These are phyloP conservation scores for Diatrype stigma DNA, from an alignment of 2,329 filamentous ascomycete genomes.

Conservation along the genomic window DNA sequence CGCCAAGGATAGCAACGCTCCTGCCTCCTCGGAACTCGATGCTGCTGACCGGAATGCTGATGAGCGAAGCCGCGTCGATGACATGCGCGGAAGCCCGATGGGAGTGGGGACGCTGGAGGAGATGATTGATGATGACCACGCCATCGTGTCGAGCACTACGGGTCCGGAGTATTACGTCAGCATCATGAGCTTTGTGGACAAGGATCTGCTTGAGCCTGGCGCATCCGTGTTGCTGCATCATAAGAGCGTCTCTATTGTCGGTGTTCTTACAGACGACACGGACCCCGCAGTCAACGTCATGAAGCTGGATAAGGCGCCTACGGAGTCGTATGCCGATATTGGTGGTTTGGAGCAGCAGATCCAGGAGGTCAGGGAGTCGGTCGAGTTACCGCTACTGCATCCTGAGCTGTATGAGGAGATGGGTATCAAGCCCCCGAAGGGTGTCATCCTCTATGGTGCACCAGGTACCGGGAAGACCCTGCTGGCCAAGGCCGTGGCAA, in stretches of 20 bases:
- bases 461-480: constrained; percentile 96
- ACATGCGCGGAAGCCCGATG: constrained; percentile 98
- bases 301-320: constrained; percentile 98
- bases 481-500: constrained; percentile 93
- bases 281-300: constrained; percentile 96
- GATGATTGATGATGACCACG: constrained; percentile 98
- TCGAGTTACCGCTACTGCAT: constrained; percentile 90
- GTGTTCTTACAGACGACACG: constrained; percentile 92
- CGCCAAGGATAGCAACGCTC: constrained; percentile 64
- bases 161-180: constrained; percentile 99
- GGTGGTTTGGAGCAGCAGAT: constrained; percentile 94
- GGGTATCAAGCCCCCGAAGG: constrained; percentile 99
- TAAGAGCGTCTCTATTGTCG: constrained; percentile 96
- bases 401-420: constrained; percentile 99
- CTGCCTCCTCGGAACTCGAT: constrained; percentile 65
- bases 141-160: constrained; percentile 95
- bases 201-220: constrained; percentile 93
- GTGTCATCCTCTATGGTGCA: constrained; percentile 96
- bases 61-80: constrained; percentile 89
- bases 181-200: constrained; percentile 99
- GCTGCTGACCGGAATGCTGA: constrained; percentile 84
- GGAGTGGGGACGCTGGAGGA: constrained; percentile 96
- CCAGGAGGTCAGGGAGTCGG: constrained; percentile 94
- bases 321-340: constrained; percentile 97
- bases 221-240: constrained; percentile 94